Evolutionary conservation across 2,329 filamentous ascomycete genomes (phyloP).

Genomic region (Fusarium siculi): DNA sequence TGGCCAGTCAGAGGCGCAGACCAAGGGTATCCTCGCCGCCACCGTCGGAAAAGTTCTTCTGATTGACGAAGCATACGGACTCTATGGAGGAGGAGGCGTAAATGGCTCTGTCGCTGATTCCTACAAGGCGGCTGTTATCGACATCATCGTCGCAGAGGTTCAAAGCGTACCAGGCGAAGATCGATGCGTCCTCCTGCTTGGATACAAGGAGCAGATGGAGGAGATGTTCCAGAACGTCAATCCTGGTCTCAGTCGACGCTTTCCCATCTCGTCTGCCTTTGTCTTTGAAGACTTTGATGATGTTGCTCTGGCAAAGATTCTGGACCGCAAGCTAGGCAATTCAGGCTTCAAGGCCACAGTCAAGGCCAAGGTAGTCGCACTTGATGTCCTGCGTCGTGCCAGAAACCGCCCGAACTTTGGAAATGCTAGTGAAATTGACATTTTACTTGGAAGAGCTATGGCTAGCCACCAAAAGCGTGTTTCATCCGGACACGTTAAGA

Average conservation of each 20-base stretch:
- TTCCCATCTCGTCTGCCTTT: constrained; percentile 72
- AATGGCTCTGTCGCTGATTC: constrained; percentile 44
- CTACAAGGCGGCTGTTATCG: constrained; percentile 74
- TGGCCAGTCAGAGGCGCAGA: constrained; percentile 75
- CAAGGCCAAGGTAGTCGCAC: constrained; percentile 62
- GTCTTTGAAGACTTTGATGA: constrained; percentile 75
- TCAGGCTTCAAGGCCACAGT: constrained; percentile 64
- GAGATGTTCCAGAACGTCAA: constrained; percentile 80
- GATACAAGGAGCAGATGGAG: constrained; percentile 76
- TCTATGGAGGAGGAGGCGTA: constrained; percentile 60
- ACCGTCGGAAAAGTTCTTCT: constrained; percentile 79
- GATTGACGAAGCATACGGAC: constrained; percentile 82
- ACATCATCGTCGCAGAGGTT: constrained; percentile 79
- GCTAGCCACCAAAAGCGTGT: constrained; percentile 37
- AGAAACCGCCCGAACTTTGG: constrained; percentile 76
- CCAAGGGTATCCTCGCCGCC: constrained; percentile 75
- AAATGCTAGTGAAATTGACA: constrained; percentile 80
- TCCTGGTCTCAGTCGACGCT: constrained; percentile 74
- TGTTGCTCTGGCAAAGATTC: constrained; percentile 65
- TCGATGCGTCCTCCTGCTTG: constrained; percentile 76
- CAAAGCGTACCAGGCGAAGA: constrained; percentile 77
- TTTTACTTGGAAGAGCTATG: constrained; percentile 34
- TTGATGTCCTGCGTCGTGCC: constrained; percentile 68
- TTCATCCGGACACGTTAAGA: constrained; percentile 31
- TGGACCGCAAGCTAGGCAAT: constrained; percentile 71